Evolutionary conservation across 2,329 filamentous ascomycete species (phyloP).

Genomic region (Cryphonectria radicalis): DNA sequence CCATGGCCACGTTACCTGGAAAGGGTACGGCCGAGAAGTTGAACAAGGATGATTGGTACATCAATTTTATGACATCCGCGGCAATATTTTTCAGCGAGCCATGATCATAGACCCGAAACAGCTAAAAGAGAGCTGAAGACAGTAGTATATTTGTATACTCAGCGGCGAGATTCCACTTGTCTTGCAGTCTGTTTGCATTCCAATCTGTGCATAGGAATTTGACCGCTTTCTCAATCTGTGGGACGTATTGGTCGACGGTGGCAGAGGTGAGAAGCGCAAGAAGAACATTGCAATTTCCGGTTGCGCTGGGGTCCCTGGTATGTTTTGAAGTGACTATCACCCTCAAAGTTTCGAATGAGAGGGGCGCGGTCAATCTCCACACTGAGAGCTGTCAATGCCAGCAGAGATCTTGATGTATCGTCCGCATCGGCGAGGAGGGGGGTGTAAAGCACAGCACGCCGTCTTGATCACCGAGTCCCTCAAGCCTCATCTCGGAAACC

Average conservation of each 20-base stretch:
- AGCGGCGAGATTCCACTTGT: slow-evolving; percentile 14
- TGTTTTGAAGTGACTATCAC: slow-evolving; percentile 8
- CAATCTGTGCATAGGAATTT: slow-evolving; percentile 2
- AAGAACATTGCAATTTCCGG: slow-evolving; percentile 17
- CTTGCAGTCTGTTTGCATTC: not conserved
- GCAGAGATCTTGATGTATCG: slow-evolving; percentile 7
- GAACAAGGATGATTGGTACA: slow-evolving; percentile 2
- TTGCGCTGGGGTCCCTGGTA: slow-evolving; percentile 9
- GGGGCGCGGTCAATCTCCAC: not conserved
- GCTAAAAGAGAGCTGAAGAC: not conserved
- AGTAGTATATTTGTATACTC: slow-evolving; percentile 1
- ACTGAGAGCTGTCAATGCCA: not conserved
- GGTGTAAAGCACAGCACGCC: not conserved
- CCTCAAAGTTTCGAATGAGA: slow-evolving; percentile 2
- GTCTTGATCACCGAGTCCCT: not conserved
- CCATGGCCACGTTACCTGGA: not conserved
- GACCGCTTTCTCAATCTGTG: slow-evolving; percentile 3
- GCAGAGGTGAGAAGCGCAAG: not conserved
- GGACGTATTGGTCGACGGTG: not conserved
- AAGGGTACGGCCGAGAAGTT: not conserved
- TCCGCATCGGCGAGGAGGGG: slow-evolving; percentile 3
- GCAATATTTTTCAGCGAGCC: not conserved
- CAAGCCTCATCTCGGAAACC: not conserved
- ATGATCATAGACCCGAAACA: slow-evolving; percentile 3
- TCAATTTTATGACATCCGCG: slow-evolving; percentile 2